A percentile compares a stretch with the other conserved stretches of the same genome.
Conservation (phyloP, 1,284 basidiomycete species). For the Ustilago esculenta region DNA sequence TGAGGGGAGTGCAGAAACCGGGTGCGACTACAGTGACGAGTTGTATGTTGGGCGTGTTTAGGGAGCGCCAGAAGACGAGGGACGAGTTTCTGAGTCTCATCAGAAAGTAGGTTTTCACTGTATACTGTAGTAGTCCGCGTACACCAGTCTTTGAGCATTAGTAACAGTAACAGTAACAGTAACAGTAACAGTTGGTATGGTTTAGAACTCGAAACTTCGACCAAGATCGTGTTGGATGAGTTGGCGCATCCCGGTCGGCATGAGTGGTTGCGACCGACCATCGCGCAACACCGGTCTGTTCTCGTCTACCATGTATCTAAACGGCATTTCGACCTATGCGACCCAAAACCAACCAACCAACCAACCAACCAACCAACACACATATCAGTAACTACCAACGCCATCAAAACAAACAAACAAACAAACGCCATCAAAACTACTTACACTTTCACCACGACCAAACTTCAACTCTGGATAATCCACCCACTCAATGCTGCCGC, state of each 20-base stretch:
- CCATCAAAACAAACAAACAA: too few species aligned
- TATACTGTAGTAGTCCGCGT: background rate
- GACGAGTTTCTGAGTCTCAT: conserved; percentile 75
- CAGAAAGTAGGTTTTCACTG: conserved; percentile 48
- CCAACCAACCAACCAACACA: too few species aligned
- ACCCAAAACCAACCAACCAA: too few species aligned
- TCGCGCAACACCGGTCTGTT: background rate
- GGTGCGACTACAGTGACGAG: conserved; percentile 94
- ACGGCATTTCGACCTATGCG: conserved; percentile 52
- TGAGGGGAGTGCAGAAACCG: conserved; percentile 99
- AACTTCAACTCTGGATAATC: conserved; percentile 61
- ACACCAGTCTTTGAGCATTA: too few species aligned
- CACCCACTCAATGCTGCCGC: conserved; percentile 48
- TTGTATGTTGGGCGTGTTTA: conserved; percentile 99
- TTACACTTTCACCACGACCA: conserved; percentile 50
- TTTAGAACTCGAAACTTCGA: conserved; percentile 57
- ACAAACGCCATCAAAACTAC: too few species aligned
- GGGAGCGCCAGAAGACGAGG: conserved; percentile 94
- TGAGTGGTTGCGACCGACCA: conserved; percentile 32
- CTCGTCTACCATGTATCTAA: conserved; percentile 56
- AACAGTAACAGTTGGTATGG: too few species aligned
- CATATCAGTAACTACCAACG: too few species aligned
- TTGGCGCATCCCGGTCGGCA: conserved; percentile 58
- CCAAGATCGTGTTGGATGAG: conserved; percentile 53
- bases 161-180: too few species aligned